A percentile compares a stretch with the other conserved stretches of the same genome.
These are phyloP conservation scores for Seiridium cupressi DNA, from an alignment of 2,329 filamentous ascomycete genomes.

Conservation along the genomic window DNA sequence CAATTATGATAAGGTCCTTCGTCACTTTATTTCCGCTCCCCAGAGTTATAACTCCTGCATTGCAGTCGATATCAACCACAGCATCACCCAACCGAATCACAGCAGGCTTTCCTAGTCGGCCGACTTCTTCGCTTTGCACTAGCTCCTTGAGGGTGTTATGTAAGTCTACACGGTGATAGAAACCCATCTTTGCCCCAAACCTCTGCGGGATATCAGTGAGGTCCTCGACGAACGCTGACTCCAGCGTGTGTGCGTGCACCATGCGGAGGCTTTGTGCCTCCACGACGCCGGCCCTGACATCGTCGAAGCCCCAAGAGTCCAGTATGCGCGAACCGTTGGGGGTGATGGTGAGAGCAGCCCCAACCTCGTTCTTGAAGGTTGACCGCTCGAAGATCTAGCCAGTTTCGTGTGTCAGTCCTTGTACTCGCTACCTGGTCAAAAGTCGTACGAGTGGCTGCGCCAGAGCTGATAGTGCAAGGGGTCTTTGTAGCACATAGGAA, in stretches of 20 bases:
- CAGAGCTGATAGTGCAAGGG: background rate
- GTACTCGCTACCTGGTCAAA: background rate
- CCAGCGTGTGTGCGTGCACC: conserved; percentile 24
- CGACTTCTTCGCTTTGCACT: background rate
- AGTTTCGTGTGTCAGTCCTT: background rate
- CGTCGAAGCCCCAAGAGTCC: conserved; percentile 33
- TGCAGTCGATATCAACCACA: conserved; percentile 9
- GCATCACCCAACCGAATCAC: background rate
- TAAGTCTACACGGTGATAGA: conserved; percentile 11
- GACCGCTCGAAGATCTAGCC: conserved; percentile 35
- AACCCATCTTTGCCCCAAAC: conserved; percentile 10
- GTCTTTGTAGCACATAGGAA: background rate
- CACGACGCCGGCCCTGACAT: conserved; percentile 24
- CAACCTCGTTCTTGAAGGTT: conserved; percentile 32
- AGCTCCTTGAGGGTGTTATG: conserved; percentile 8
- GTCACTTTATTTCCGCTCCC: conserved; percentile 1
- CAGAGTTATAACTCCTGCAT: conserved; percentile 3
- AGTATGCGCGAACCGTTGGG: conserved; percentile 36
- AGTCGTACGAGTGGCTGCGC: background rate
- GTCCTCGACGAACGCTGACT: conserved; percentile 9
- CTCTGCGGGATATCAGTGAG: background rate
- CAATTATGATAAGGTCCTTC: conserved; percentile 26
- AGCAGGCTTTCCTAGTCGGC: background rate
- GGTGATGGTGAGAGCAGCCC: conserved; percentile 36
- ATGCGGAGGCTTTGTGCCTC: conserved; percentile 17